phyloP scores from a whole-genome alignment of 768 basidiomycete genomes.

The Mycena pura region DNA sequence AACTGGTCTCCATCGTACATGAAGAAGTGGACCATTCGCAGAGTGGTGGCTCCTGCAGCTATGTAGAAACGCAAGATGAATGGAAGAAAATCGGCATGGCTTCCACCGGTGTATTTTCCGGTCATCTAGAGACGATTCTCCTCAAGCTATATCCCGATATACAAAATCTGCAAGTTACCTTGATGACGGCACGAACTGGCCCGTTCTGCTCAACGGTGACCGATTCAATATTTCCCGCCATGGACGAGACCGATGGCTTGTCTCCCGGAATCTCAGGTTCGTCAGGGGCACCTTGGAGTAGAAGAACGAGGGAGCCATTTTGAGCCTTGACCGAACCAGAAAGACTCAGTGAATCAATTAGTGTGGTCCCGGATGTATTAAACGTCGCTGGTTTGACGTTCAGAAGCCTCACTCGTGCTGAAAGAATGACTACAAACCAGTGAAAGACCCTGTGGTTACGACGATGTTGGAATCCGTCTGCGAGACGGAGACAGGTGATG shows the following conservation, averaged over 20 bases:
- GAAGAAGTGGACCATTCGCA: constrained; percentile 46
- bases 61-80: constrained; percentile 46
- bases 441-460: constrained; percentile 43
- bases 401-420: not conserved
- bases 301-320: constrained; percentile 38
- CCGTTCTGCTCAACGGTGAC: constrained; percentile 43
- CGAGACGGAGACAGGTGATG: constrained; percentile 38
- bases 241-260: constrained; percentile 30
- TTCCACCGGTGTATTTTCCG: constrained; percentile 42
- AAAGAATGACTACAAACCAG: constrained; percentile 29
- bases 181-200: constrained; percentile 45
- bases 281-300: constrained; percentile 42
- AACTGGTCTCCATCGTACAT: constrained; percentile 46
- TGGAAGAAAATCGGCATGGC: constrained; percentile 42
- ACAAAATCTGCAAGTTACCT: constrained; percentile 29
- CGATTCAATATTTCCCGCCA: constrained; percentile 36
- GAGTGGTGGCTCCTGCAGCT: constrained; percentile 39
- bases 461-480: constrained; percentile 32
- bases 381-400: constrained; percentile 33
- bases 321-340: constrained; percentile 37
- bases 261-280: constrained; percentile 38
- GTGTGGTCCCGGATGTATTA: constrained; percentile 38
- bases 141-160: not conserved
- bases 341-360: constrained; percentile 40
- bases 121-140: constrained; percentile 31